Conservation (phyloP, 768 basidiomycete genomes). For the Lentinula guzmanii region DNA sequence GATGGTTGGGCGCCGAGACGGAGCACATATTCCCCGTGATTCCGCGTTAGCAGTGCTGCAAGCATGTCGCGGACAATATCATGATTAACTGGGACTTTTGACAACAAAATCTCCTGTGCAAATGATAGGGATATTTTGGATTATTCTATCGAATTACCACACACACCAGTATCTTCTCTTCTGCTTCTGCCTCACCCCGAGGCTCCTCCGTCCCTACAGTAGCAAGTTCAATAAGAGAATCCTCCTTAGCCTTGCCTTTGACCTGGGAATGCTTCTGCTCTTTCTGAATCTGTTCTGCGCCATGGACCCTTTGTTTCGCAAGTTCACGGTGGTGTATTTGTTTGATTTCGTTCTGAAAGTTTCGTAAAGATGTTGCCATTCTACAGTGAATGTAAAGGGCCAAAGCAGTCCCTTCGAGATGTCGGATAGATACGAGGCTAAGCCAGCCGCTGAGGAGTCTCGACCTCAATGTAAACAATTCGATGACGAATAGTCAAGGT, state of each 20-base stretch:
- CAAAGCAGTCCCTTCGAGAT: too few species aligned
- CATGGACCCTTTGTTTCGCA: conserved; percentile 50
- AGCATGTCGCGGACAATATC: conserved; percentile 59
- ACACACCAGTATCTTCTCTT: conserved; percentile 50
- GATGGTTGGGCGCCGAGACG: conserved; percentile 68
- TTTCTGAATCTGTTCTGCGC: conserved; percentile 12
- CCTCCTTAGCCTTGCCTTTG: conserved; percentile 40
- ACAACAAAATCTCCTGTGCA: conserved; percentile 39
- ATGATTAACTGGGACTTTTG: conserved; percentile 32
- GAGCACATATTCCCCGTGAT: conserved; percentile 69
- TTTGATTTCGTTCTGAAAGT: conserved; percentile 73
- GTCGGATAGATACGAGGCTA: too few species aligned
- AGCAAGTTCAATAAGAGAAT: conserved; percentile 8
- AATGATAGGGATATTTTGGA: neutral
- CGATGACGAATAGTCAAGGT: too few species aligned
- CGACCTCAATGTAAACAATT: too few species aligned
- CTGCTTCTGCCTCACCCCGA: conserved; percentile 30
- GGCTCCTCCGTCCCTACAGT: conserved; percentile 11
- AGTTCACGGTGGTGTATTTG: conserved; percentile 67
- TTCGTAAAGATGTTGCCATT: conserved; percentile 48
- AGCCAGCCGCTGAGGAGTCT: too few species aligned
- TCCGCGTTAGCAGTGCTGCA: conserved; percentile 59
- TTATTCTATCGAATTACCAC: neutral
- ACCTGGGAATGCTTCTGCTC: conserved; percentile 1
- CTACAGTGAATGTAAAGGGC: conserved; percentile 1